phyloP scores from a whole-genome alignment of 2,329 filamentous ascomycete genomes.

The Amauroascus verrucosus region DNA sequence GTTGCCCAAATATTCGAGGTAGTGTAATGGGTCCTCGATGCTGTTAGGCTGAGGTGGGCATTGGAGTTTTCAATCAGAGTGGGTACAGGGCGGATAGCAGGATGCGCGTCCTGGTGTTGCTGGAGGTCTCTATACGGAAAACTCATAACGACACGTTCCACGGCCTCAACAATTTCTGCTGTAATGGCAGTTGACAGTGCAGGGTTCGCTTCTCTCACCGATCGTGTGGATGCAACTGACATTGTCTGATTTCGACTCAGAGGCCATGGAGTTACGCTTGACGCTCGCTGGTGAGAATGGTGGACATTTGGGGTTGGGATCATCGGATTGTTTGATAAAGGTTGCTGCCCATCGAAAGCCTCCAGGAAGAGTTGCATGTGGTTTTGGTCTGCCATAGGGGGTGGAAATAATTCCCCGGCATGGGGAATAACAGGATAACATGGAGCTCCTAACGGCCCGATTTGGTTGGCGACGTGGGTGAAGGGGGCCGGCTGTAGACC shows the following conservation, averaged over 20 bases:
- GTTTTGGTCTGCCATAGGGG: neutral
- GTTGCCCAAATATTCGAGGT: conserved; percentile 18
- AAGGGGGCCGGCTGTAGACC: neutral
- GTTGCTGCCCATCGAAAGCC: neutral
- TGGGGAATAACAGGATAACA: neutral
- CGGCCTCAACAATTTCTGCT: neutral
- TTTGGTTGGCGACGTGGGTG: neutral
- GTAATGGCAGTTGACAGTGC: neutral
- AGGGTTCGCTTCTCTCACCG: neutral
- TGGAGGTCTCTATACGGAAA: conserved; percentile 2
- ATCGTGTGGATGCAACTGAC: neutral
- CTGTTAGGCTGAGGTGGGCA: neutral
- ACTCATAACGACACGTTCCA: neutral
- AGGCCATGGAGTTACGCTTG: neutral
- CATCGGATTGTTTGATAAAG: neutral
- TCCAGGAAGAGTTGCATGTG: neutral
- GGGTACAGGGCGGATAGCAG: neutral
- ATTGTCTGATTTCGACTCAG: neutral
- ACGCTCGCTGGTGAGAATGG: neutral
- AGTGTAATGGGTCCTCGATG: neutral
- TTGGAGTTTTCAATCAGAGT: neutral
- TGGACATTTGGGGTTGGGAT: neutral
- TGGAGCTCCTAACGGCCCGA: neutral
- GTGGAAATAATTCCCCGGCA: neutral
- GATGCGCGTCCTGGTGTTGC: neutral